Conservation (phyloP, 208 protist species). For the Leptomonas seymouri region DNA sequence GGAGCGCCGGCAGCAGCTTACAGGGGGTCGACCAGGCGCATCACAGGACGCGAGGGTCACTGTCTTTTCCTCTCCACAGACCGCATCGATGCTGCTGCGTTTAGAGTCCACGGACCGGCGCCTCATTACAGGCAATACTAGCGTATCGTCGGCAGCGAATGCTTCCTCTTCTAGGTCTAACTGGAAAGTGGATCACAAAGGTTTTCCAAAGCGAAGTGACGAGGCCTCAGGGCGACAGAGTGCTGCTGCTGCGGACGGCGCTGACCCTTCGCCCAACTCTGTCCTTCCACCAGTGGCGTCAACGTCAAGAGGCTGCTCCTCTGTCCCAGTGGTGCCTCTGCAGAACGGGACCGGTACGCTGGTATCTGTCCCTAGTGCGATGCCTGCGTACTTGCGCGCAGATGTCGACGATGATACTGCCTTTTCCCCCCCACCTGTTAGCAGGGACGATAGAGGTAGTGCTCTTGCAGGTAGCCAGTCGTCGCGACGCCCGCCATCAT, state of each 20-base stretch:
- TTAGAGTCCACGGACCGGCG: slow-evolving; percentile 52
- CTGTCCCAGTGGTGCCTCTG: neutral
- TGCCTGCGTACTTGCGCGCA: slow-evolving; percentile 14
- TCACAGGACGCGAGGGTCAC: neutral
- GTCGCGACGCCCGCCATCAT: neutral
- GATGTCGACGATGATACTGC: neutral
- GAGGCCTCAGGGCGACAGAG: neutral
- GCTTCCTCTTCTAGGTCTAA: neutral
- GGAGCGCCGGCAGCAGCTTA: slow-evolving; percentile 47
- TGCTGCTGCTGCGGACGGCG: neutral
- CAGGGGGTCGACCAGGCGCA: slow-evolving; percentile 1
- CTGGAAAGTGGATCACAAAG: slow-evolving; percentile 24
- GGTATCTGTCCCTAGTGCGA: slow-evolving; percentile 3
- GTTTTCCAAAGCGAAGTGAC: slow-evolving; percentile 15
- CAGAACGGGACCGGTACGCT: slow-evolving; percentile 7
- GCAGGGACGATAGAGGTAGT: neutral
- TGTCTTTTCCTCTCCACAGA: slow-evolving; percentile 22
- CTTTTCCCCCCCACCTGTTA: neutral
- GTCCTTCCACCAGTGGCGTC: slow-evolving; percentile 2
- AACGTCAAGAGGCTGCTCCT: neutral
- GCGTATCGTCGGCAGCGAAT: neutral
- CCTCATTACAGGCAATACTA: slow-evolving; percentile 39
- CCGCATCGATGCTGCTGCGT: slow-evolving; percentile 38
- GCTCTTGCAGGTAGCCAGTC: neutral
- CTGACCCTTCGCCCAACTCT: neutral